These are phyloP conservation scores for Bolboschoenus planiculmis DNA, from an alignment of 176 grass and related monocot species.

Conservation along the genomic window DNA sequence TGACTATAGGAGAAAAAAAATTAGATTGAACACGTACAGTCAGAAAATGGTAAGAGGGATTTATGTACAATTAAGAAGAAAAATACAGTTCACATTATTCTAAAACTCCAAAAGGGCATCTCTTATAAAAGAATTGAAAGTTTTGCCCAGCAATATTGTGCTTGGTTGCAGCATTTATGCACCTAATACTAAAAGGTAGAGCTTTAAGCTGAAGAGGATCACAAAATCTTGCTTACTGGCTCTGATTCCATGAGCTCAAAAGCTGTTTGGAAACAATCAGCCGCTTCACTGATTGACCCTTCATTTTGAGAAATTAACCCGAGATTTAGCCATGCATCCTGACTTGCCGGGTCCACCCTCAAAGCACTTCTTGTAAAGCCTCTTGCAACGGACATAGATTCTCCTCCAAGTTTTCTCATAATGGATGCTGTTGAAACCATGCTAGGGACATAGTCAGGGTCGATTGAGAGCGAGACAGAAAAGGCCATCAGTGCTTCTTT, in stretches of 20 bases:
- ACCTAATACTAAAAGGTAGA: background rate
- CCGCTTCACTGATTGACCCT: conserved; percentile 61
- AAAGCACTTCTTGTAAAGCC: conserved; percentile 64
- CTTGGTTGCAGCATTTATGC: background rate
- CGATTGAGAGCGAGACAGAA: conserved; percentile 61
- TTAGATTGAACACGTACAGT: background rate
- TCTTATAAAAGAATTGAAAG: background rate
- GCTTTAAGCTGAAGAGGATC: background rate
- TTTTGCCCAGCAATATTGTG: background rate
- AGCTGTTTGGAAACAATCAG: conserved; percentile 80
- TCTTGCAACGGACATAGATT: conserved; percentile 48
- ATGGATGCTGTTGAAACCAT: conserved; percentile 78
- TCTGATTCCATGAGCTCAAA: conserved; percentile 69
- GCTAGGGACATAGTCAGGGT: conserved; percentile 75
- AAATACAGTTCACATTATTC: background rate
- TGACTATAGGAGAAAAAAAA: background rate
- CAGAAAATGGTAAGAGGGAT: background rate
- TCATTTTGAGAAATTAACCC: conserved; percentile 58
- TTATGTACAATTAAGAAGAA: conserved; percentile 5
- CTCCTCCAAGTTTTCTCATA: conserved; percentile 52
- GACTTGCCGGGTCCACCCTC: conserved; percentile 58
- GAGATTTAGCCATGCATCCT: conserved; percentile 74
- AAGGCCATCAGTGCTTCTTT: conserved; percentile 67
- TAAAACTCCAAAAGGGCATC: background rate
- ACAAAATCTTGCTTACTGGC: conserved; percentile 53